phyloP scores from a whole-genome alignment of 306 rosid species.

The Alnus glutinosa region DNA sequence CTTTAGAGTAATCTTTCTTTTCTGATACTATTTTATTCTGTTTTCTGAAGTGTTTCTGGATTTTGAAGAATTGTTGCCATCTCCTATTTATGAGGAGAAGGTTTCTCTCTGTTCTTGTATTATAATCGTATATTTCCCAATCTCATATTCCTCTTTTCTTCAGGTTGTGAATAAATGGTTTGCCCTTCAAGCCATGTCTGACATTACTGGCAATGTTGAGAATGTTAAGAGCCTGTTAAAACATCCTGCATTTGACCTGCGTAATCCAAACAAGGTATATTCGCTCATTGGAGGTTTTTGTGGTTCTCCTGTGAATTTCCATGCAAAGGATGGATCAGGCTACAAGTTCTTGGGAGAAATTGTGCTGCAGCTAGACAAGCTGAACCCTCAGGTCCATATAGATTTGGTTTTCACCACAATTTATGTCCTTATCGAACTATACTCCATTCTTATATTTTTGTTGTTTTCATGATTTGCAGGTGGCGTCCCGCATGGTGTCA shows the following conservation, averaged over 20 bases:
- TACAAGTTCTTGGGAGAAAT: conserved; percentile 85
- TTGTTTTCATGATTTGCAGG: conserved; percentile 43
- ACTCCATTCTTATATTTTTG: not conserved
- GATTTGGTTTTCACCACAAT: not conserved
- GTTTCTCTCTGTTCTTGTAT: not conserved
- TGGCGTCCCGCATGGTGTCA: conserved; percentile 96
- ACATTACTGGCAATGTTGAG: conserved; percentile 79
- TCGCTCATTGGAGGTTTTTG: conserved; percentile 95
- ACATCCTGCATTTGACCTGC: conserved; percentile 89
- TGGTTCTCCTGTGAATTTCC: conserved; percentile 86
- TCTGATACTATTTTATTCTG: not conserved
- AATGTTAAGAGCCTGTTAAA: conserved; percentile 67
- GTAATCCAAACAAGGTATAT: conserved; percentile 97
- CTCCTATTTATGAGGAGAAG: not conserved
- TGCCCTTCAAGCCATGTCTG: conserved; percentile 94
- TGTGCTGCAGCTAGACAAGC: conserved; percentile 74
- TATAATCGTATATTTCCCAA: conserved; percentile 6
- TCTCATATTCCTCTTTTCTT: conserved; percentile 1
- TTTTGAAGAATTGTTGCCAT: not conserved
- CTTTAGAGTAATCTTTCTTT: not conserved
- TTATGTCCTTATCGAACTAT: conserved; percentile 17
- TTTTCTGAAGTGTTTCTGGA: not conserved
- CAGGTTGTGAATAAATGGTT: conserved; percentile 98
- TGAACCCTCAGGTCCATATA: conserved; percentile 83
- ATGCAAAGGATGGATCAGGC: conserved; percentile 95